A percentile compares a stretch with the other conserved stretches of the same genome.
Evolutionary conservation across 169 alveolate species (phyloP).

Genomic region (Sarcocystis neurona): DNA sequence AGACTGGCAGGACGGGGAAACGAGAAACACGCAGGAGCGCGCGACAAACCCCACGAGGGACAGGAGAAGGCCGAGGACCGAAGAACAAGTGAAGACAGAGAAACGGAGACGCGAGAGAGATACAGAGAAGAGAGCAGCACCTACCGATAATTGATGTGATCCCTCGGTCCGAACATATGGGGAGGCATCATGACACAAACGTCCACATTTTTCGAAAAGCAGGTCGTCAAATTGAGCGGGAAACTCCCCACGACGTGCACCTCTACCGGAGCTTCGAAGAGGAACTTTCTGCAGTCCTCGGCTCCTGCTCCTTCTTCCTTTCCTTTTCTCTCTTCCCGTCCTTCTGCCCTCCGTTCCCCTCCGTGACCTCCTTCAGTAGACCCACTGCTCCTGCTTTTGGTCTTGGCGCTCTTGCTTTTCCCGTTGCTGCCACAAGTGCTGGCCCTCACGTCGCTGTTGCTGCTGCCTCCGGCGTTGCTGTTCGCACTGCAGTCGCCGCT

Average conservation of each 20-base stretch:
- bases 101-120: not conserved
- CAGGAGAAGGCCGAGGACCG: not conserved
- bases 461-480: not conserved
- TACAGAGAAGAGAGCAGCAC: not conserved
- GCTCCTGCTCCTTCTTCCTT: too few species aligned
- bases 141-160: slow-evolving; percentile 13
- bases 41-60: not conserved
- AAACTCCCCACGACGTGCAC: slow-evolving; percentile 13
- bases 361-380: not conserved
- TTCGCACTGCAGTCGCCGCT: not conserved
- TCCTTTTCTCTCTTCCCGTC: not conserved
- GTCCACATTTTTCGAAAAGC: not conserved
- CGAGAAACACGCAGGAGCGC: not conserved
- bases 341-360: not conserved
- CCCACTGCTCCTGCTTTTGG: not conserved
- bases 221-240: slow-evolving; percentile 6
- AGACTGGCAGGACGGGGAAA: not conserved
- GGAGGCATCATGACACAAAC: slow-evolving; percentile 15
- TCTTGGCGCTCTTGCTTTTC: not conserved
- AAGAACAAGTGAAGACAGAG: not conserved
- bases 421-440: not conserved
- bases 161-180: not conserved
- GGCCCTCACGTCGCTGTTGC: not conserved
- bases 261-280: not conserved
- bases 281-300: too few species aligned